These are phyloP conservation scores for Sordaria brevicollis DNA, from an alignment of 495 filamentous ascomycete genomes.

Conservation along the genomic window DNA sequence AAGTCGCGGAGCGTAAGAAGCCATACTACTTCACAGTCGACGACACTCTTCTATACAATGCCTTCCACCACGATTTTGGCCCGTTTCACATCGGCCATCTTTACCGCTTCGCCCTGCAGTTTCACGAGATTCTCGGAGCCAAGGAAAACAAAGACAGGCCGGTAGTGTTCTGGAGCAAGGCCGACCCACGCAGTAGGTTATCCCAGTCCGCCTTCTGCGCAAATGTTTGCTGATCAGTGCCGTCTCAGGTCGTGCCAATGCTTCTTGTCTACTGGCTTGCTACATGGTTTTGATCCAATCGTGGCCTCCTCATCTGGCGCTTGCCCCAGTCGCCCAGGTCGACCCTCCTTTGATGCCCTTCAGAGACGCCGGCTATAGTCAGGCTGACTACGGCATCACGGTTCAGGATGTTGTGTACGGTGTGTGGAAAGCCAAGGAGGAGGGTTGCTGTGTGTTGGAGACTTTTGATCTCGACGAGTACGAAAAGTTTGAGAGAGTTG, in stretches of 20 bases:
- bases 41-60: slow-evolving; percentile 87
- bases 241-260: slow-evolving; percentile 69
- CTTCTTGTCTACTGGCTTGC: slow-evolving; percentile 87
- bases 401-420: slow-evolving; percentile 97
- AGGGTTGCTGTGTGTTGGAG: slow-evolving; percentile 74
- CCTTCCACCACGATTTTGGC: slow-evolving; percentile 97
- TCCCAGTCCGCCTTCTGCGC: neutral
- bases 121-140: slow-evolving; percentile 89
- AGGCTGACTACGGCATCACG: slow-evolving; percentile 89
- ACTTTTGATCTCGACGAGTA: slow-evolving; percentile 96
- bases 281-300: slow-evolving; percentile 98
- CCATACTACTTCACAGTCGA: slow-evolving; percentile 96
- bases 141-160: slow-evolving; percentile 66
- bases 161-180: slow-evolving; percentile 89
- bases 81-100: slow-evolving; percentile 94
- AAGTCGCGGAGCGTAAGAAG: slow-evolving; percentile 35
- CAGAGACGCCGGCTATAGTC: slow-evolving; percentile 94
- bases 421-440: slow-evolving; percentile 97
- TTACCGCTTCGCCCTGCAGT: slow-evolving; percentile 87
- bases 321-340: slow-evolving; percentile 90
- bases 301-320: slow-evolving; percentile 96
- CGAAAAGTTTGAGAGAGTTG: slow-evolving; percentile 88
- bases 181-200: slow-evolving; percentile 73
- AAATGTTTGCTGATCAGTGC: slow-evolving; percentile 11
- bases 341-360: slow-evolving; percentile 98